Conservation (phyloP, 108 stramenopile species). For the Schizochytrium sp. region DNA sequence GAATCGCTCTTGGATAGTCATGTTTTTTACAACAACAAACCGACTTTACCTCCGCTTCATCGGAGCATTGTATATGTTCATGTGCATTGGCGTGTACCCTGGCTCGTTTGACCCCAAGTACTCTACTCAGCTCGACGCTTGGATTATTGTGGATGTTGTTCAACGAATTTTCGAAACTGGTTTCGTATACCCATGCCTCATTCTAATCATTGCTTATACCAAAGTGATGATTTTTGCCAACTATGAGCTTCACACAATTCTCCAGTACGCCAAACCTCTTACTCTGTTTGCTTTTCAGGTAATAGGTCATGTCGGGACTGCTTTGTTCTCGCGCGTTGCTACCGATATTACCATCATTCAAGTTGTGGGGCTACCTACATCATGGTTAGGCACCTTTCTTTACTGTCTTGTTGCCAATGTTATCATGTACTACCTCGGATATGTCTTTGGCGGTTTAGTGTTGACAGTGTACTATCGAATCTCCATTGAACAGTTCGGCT, state of each 20-base stretch:
- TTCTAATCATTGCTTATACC: background rate
- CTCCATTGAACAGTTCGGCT: background rate
- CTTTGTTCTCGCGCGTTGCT: background rate
- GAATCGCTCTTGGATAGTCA: constrained; percentile 11
- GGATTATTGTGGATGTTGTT: background rate
- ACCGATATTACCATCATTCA: background rate
- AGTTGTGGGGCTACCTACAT: background rate
- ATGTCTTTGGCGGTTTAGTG: background rate
- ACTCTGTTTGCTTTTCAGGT: background rate
- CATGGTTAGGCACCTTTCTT: background rate
- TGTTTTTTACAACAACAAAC: constrained; percentile 19
- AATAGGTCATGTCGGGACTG: background rate
- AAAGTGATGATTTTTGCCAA: background rate
- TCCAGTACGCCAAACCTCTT: background rate
- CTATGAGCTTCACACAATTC: background rate
- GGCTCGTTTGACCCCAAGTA: background rate
- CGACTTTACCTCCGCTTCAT: background rate
- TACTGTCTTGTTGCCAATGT: background rate
- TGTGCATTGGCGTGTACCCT: constrained; percentile 28
- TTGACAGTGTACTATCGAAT: constrained; percentile 13
- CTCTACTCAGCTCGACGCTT: background rate
- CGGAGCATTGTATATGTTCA: constrained; percentile 18
- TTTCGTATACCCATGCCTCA: background rate
- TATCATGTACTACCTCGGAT: constrained; percentile 12
- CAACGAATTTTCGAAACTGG: background rate